These are phyloP conservation scores for Neolentinus lepideus DNA, from an alignment of 1,284 basidiomycete species.

Conservation along the genomic window DNA sequence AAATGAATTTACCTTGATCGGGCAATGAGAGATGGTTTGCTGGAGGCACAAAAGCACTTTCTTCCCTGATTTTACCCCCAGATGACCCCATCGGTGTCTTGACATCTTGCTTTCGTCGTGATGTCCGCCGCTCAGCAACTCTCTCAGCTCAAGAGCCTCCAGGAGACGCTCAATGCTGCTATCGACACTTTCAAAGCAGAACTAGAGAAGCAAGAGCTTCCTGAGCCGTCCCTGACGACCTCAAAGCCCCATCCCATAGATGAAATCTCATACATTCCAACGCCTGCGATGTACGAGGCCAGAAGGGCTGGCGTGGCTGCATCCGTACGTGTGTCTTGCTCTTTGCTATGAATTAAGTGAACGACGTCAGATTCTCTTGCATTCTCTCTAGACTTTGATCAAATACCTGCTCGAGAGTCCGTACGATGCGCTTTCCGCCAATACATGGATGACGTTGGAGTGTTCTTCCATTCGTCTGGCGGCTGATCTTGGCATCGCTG, in stretches of 20 bases:
- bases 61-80: too few species aligned
- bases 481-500: slow-evolving; percentile 24
- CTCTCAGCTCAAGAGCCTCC: slow-evolving; percentile 28
- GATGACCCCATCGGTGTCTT: too few species aligned
- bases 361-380: background rate
- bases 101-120: too few species aligned
- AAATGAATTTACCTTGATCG: too few species aligned
- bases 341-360: too few species aligned
- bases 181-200: slow-evolving; percentile 29
- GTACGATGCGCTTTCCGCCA: slow-evolving; percentile 25
- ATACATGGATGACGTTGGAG: slow-evolving; percentile 25
- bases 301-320: slow-evolving; percentile 24
- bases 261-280: slow-evolving; percentile 25
- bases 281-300: slow-evolving; percentile 27
- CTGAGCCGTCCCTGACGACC: slow-evolving; percentile 26
- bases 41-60: too few species aligned
- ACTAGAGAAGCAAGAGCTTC: slow-evolving; percentile 23
- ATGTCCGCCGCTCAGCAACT: slow-evolving; percentile 5
- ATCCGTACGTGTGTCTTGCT: slow-evolving; percentile 15
- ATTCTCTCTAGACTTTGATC: slow-evolving; percentile 19
- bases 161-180: slow-evolving; percentile 27
- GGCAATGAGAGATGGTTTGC: too few species aligned
- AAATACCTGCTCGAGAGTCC: slow-evolving; percentile 27
- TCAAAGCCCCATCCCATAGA: slow-evolving; percentile 27
- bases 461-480: slow-evolving; percentile 24